Evolutionary conservation across 106 monocot species (phyloP).

Genomic region (Hemerocallis citrina): DNA sequence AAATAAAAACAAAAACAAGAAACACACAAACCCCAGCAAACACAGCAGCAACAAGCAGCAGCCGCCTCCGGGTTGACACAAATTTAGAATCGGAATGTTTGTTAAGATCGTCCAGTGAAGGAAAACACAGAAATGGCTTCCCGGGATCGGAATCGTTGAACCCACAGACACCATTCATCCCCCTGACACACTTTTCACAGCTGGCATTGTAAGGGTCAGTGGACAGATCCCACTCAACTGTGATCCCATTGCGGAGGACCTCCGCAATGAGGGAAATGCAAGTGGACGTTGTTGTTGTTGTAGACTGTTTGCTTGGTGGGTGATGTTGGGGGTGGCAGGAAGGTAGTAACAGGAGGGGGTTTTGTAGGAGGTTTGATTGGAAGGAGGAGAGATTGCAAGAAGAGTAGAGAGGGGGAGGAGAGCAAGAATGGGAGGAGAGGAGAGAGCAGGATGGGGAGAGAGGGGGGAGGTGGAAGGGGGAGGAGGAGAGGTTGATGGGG

Average conservation of each 20-base stretch:
- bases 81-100: not conserved
- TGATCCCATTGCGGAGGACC: conserved; percentile 22
- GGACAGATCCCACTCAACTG: conserved; percentile 19
- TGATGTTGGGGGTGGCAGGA: conserved; percentile 4
- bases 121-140: conserved; percentile 45
- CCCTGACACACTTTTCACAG: conserved; percentile 23
- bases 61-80: not conserved
- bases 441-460: conserved; percentile 24
- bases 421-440: conserved; percentile 17
- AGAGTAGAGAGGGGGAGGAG: conserved; percentile 7
- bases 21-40: conserved; percentile 19
- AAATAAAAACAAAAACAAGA: conserved; percentile 14
- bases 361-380: conserved; percentile 9
- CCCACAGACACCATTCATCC: conserved; percentile 24
- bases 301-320: not conserved
- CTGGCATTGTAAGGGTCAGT: conserved; percentile 34
- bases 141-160: conserved; percentile 38
- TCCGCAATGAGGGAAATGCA: not conserved
- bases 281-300: too few relatives aligned
- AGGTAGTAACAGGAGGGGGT: conserved; percentile 23
- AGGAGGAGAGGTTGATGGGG: conserved; percentile 7
- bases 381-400: not conserved
- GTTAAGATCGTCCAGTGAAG: not conserved
- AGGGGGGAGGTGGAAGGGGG: conserved; percentile 25
- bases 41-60: conserved; percentile 20